Base-by-base conservation (phyloP, 139 green algal species). In the Chlamydomonas incerta region DNA sequence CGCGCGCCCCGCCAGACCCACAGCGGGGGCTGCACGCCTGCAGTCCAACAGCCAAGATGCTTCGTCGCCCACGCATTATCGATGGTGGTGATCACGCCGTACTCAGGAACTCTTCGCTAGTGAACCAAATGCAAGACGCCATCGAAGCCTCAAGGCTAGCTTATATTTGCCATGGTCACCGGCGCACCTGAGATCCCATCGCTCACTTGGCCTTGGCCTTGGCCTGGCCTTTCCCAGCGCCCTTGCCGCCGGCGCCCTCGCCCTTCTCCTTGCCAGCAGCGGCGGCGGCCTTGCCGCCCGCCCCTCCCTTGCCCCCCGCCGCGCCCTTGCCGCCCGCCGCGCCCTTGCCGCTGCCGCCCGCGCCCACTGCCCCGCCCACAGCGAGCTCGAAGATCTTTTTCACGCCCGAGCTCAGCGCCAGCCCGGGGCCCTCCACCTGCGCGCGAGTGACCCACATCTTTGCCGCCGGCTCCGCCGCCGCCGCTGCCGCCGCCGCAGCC, bases 361-460 rank as follows among this genome's bases (percentile, higher is more conserved):
- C 60, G 0, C 58, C 75, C 28, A 34, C 75, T 31, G 73, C 47
- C 0, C 21, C 73, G 18, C 74, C 74, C 11, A 82, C 37, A 29
- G 82, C 82, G 41, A 74, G 82, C 82, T 87, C 58, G 3, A 81
- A 50, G 41, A 87, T 87, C 69, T 62, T 80, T 29, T 41, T 35
- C 2, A 80, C 70, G 14, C 82, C 82, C 4, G 82, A 80, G 71
- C 70, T 87, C 28, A 87, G 60, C 31, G 28, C 58, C 33, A 80
- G 37, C 2, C 46, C 57, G 3, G 58, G 28, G 18, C 72, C 70
- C 37, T 68, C 58, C 28, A 76, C 23, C 29, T 87, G 58, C 50
- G 72, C 62, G 46, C 72, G n/a, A 3, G 23, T 65, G 10, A 50
- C 82, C 82, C 82, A 87, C 82, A 65, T 72, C 26, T 82, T 8